Evolutionary conservation across 106 monocot genomes (phyloP).

Genomic region (Chionographis japonica): DNA sequence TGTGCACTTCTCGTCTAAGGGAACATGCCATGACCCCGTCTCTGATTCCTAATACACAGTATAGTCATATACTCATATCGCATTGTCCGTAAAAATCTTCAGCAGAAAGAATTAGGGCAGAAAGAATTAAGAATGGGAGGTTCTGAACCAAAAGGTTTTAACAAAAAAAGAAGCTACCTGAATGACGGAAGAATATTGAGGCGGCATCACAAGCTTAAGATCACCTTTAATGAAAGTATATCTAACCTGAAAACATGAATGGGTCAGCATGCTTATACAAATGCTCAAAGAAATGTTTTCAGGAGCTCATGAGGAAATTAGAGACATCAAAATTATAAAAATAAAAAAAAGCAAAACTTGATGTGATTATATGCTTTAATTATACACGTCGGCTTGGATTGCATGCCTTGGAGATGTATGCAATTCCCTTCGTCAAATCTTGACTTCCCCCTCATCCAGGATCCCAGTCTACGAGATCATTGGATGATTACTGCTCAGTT

Average conservation of each 20-base stretch:
- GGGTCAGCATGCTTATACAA: too few species aligned
- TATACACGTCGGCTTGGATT: too few species aligned
- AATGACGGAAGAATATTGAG: constrained; percentile 53
- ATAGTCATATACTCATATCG: neutral
- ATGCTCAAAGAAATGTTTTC: too few species aligned
- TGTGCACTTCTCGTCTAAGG: constrained; percentile 35
- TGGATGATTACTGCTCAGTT: too few species aligned
- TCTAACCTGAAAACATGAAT: constrained; percentile 29
- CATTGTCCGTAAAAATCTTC: neutral
- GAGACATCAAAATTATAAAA: too few species aligned
- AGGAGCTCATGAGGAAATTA: too few species aligned
- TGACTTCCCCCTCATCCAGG: too few species aligned
- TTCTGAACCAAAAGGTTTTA: neutral
- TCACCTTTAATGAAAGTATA: constrained; percentile 61
- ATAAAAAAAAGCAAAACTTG: too few species aligned
- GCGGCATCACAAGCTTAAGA: constrained; percentile 50
- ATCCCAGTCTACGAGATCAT: too few species aligned
- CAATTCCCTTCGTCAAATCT: too few species aligned
- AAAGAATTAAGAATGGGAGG: neutral
- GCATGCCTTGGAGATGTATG: too few species aligned
- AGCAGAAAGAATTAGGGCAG: neutral
- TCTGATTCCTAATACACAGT: constrained; percentile 53
- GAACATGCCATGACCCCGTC: constrained; percentile 85
- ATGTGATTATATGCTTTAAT: too few species aligned
- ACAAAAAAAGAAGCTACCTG: constrained; percentile 29